A percentile compares a stretch with the other conserved stretches of the same genome.
phyloP scores from a whole-genome alignment of 2,329 filamentous ascomycete species.

The Verticillium isaacii region DNA sequence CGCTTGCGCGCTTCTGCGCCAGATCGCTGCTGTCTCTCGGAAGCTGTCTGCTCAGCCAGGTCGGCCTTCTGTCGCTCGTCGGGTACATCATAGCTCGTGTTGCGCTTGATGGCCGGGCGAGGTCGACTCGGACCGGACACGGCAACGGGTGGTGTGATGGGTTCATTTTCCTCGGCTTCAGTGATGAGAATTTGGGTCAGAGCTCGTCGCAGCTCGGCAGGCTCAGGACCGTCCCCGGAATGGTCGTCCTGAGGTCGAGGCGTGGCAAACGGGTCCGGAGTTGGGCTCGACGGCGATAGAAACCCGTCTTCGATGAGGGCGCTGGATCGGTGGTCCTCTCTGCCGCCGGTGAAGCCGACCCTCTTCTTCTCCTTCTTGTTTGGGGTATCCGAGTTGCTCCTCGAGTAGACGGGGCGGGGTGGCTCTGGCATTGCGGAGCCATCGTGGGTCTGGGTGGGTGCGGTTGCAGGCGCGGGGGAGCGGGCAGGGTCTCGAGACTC shows the following conservation, averaged over 20 bases:
- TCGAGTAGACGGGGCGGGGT: background rate
- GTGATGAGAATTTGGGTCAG: slow-evolving; percentile 32
- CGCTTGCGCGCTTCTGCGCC: slow-evolving; percentile 34
- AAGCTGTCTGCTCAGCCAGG: slow-evolving; percentile 29
- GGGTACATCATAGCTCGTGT: slow-evolving; percentile 36
- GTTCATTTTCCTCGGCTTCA: slow-evolving; percentile 15
- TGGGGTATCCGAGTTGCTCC: slow-evolving; percentile 15
- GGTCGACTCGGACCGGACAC: slow-evolving; percentile 14
- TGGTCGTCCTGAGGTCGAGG: slow-evolving; percentile 13
- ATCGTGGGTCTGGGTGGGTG: background rate
- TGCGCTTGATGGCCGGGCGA: slow-evolving; percentile 34
- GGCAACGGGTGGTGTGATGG: background rate
- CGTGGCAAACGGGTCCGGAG: slow-evolving; percentile 7
- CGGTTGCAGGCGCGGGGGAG: background rate
- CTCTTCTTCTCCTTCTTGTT: slow-evolving; percentile 33
- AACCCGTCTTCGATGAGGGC: slow-evolving; percentile 17
- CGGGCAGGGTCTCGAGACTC: background rate
- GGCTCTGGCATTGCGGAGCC: background rate
- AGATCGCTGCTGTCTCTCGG: slow-evolving; percentile 31
- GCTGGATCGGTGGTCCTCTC: slow-evolving; percentile 20
- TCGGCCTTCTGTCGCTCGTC: slow-evolving; percentile 34
- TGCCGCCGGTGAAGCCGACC: slow-evolving; percentile 24
- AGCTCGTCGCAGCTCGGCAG: slow-evolving; percentile 30
- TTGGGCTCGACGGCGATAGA: slow-evolving; percentile 8
- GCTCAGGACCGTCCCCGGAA: slow-evolving; percentile 29